These are phyloP conservation scores for Trichoderma pleuroti DNA, from an alignment of 2,329 filamentous ascomycete genomes.

Conservation along the genomic window DNA sequence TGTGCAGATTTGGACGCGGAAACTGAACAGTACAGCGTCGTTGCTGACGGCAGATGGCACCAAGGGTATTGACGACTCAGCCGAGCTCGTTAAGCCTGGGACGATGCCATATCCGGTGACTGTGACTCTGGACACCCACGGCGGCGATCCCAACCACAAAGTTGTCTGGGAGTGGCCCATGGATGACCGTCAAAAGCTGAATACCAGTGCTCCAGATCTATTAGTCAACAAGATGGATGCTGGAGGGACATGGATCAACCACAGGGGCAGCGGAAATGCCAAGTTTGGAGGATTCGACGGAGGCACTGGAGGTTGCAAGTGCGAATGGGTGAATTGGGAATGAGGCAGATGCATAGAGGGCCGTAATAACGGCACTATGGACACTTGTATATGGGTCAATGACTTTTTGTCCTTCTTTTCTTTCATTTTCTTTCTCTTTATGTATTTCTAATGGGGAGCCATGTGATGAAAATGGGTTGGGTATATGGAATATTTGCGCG, in stretches of 20 bases:
- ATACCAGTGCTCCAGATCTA: slow-evolving; percentile 41
- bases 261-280: slow-evolving; percentile 40
- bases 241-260: slow-evolving; percentile 53
- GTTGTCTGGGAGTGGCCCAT: slow-evolving; percentile 53
- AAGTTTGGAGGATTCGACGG: slow-evolving; percentile 60
- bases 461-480: slow-evolving; percentile 4
- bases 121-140: slow-evolving; percentile 59
- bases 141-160: slow-evolving; percentile 52
- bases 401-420: background rate
- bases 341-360: slow-evolving; percentile 1
- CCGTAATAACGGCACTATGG: background rate
- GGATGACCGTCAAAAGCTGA: slow-evolving; percentile 44
- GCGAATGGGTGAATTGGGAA: slow-evolving; percentile 56
- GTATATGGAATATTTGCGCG: background rate
- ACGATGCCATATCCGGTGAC: slow-evolving; percentile 64
- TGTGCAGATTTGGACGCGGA: slow-evolving; percentile 63
- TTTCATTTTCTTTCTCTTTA: background rate
- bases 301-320: slow-evolving; percentile 59
- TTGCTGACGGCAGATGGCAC: slow-evolving; percentile 31
- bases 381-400: background rate
- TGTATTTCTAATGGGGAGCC: background rate
- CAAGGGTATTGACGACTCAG: slow-evolving; percentile 27
- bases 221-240: slow-evolving; percentile 49
- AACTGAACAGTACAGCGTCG: slow-evolving; percentile 42
- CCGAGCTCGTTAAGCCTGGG: slow-evolving; percentile 45